Conservation (phyloP, 805 yeast genomes). For the Ogataea parapolymorpha region DNA sequence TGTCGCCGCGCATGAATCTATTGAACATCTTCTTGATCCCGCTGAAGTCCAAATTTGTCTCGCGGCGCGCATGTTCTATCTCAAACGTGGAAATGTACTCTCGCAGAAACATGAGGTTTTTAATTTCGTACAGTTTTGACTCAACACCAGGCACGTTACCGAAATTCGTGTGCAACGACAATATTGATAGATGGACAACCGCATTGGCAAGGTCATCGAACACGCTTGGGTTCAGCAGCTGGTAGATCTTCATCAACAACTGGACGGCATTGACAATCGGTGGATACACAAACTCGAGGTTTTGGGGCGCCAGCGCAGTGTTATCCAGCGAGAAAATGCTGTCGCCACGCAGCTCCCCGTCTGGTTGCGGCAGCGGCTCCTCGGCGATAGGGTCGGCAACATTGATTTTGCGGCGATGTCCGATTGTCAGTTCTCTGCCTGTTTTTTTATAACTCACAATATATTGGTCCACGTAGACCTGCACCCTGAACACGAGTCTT, state of each 20-base stretch:
- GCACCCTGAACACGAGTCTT: slow-evolving; percentile 75
- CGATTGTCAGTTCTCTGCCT: slow-evolving; percentile 63
- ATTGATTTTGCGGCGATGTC: slow-evolving; percentile 34
- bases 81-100: slow-evolving; percentile 72
- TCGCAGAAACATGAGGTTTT: slow-evolving; percentile 66
- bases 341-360: slow-evolving; percentile 7
- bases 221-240: slow-evolving; percentile 68
- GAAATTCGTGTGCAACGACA: slow-evolving; percentile 55
- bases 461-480: slow-evolving; percentile 64
- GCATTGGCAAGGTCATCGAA: slow-evolving; percentile 90
- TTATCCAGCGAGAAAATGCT: slow-evolving; percentile 13
- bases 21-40: slow-evolving; percentile 54
- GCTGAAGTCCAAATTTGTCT: slow-evolving; percentile 75
- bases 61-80: slow-evolving; percentile 69
- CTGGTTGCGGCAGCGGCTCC: slow-evolving; percentile 1
- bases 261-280: slow-evolving; percentile 70
- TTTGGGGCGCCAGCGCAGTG: slow-evolving; percentile 4
- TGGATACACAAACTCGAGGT: slow-evolving; percentile 43
- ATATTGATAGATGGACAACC: slow-evolving; percentile 73
- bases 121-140: slow-evolving; percentile 63
- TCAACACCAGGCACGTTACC: slow-evolving; percentile 51
- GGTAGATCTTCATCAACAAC: slow-evolving; percentile 73
- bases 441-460: slow-evolving; percentile 65
- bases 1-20: slow-evolving; percentile 31
- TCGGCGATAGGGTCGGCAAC: slow-evolving; percentile 13